phyloP scores from a whole-genome alignment of 257 asterid species.

The Penstemon newberryi region DNA sequence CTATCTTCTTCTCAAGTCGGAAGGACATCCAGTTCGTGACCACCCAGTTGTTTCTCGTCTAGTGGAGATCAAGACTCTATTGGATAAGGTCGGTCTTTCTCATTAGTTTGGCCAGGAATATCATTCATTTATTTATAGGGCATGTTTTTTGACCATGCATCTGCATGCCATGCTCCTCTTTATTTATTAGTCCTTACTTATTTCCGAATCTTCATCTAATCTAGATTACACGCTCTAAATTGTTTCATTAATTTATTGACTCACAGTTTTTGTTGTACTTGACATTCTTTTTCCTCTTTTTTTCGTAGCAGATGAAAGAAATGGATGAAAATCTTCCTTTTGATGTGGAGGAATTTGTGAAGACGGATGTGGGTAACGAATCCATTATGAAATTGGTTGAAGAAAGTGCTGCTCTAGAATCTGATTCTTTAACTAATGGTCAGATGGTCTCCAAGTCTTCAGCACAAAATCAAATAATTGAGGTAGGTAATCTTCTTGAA shows the following conservation, averaged over 20 bases:
- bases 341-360: slow-evolving; percentile 54
- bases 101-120: not conserved
- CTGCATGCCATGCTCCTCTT: not conserved
- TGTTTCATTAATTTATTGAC: too few relatives aligned
- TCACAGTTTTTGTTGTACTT: not conserved
- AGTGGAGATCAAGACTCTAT: slow-evolving; percentile 76
- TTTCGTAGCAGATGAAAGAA: slow-evolving; percentile 61
- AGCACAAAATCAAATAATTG: slow-evolving; percentile 32
- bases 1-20: slow-evolving; percentile 94
- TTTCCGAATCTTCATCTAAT: not conserved
- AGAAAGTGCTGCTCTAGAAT: slow-evolving; percentile 33
- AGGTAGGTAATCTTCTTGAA: slow-evolving; percentile 42
- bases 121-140: not conserved
- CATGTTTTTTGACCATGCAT: not conserved
- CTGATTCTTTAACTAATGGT: slow-evolving; percentile 38
- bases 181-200: not conserved
- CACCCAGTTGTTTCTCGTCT: slow-evolving; percentile 92
- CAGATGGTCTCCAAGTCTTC: slow-evolving; percentile 34
- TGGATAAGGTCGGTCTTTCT: slow-evolving; percentile 71
- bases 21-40: slow-evolving; percentile 89
- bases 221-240: not conserved
- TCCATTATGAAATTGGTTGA: slow-evolving; percentile 35
- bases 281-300: slow-evolving; percentile 17
- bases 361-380: slow-evolving; percentile 33
- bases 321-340: slow-evolving; percentile 71